These are phyloP conservation scores for Geotrichum histeridarum DNA, from an alignment of 1,139 yeast genomes.

Conservation along the genomic window DNA sequence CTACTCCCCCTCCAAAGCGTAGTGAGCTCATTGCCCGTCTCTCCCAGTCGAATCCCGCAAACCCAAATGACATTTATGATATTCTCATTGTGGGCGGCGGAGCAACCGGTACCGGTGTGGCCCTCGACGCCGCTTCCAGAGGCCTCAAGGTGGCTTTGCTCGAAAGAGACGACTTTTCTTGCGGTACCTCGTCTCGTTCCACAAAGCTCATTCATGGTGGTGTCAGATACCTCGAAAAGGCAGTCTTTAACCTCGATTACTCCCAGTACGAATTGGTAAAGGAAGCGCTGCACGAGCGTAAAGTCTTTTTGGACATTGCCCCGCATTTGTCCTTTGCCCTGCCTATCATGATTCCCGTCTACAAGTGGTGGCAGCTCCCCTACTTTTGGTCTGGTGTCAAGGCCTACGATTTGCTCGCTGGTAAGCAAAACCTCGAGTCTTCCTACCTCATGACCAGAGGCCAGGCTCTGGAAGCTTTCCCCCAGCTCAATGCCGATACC, in stretches of 20 bases:
- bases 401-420: slow-evolving; percentile 91
- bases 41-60: slow-evolving; percentile 8
- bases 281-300: slow-evolving; percentile 91
- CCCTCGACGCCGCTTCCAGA: slow-evolving; percentile 85
- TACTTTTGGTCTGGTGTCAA: slow-evolving; percentile 90
- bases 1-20: slow-evolving; percentile 17
- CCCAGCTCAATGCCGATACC: slow-evolving; percentile 75
- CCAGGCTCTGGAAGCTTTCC: slow-evolving; percentile 71
- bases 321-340: slow-evolving; percentile 84
- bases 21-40: slow-evolving; percentile 10
- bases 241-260: slow-evolving; percentile 77
- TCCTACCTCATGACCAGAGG: slow-evolving; percentile 69
- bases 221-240: slow-evolving; percentile 91
- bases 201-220: slow-evolving; percentile 98
- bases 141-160: slow-evolving; percentile 84
- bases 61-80: slow-evolving; percentile 47
- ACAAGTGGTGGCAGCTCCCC: slow-evolving; percentile 94
- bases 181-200: slow-evolving; percentile 91
- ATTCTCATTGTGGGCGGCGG: slow-evolving; percentile 90
- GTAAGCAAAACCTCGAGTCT: slow-evolving; percentile 73
- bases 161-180: slow-evolving; percentile 83
- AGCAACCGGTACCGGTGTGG: slow-evolving; percentile 92
- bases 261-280: slow-evolving; percentile 88
- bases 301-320: slow-evolving; percentile 83
- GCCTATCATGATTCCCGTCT: slow-evolving; percentile 93